Conservation (phyloP, 345 rosid species). For the Euphorbia peplus region DNA sequence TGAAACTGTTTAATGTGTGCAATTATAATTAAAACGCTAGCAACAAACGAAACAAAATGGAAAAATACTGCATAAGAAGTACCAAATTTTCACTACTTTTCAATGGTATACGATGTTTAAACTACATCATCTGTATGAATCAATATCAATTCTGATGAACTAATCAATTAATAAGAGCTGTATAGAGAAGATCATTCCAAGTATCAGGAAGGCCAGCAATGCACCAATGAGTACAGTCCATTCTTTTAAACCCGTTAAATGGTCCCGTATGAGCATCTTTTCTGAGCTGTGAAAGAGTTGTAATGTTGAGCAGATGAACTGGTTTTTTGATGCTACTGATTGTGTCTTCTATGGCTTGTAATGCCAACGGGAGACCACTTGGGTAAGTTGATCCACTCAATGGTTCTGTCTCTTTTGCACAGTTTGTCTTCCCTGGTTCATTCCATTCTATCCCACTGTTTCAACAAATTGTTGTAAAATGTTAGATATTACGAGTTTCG, state of each 20-base stretch:
- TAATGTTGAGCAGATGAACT: constrained; percentile 56
- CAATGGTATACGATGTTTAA: not conserved
- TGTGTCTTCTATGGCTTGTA: constrained; percentile 37
- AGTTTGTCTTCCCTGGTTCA: constrained; percentile 49
- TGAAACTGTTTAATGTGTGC: too few species aligned
- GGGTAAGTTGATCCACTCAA: constrained; percentile 42
- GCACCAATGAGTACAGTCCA: constrained; percentile 86
- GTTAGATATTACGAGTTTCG: too few species aligned
- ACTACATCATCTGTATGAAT: too few species aligned
- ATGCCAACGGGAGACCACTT: constrained; percentile 38
- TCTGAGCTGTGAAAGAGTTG: constrained; percentile 60
- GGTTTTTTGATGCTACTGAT: constrained; percentile 39
- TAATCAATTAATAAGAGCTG: constrained; percentile 26
- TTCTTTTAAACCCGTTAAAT: constrained; percentile 43
- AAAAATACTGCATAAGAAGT: too few species aligned
- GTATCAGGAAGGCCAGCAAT: constrained; percentile 58
- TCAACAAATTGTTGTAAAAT: not conserved
- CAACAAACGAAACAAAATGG: too few species aligned
- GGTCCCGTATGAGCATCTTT: constrained; percentile 66
- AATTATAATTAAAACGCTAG: too few species aligned
- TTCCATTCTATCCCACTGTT: constrained; percentile 55
- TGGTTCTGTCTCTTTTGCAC: constrained; percentile 42
- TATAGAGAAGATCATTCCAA: constrained; percentile 58
- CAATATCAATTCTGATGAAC: not conserved
- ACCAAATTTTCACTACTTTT: too few species aligned